phyloP scores from a whole-genome alignment of 2,329 filamentous ascomycete species.

The Fusarium sp. region DNA sequence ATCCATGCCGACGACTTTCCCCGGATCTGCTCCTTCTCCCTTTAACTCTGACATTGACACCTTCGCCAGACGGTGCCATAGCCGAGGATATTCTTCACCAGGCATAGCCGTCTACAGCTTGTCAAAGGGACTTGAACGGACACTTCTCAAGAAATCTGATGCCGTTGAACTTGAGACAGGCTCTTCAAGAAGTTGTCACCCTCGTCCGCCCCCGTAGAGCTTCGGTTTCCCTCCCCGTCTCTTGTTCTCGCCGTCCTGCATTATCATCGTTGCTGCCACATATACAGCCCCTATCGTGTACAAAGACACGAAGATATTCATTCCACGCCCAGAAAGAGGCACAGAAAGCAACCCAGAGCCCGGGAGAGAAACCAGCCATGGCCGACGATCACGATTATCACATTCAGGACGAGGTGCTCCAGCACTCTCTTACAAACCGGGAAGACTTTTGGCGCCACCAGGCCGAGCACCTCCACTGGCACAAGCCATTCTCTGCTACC shows the following conservation, averaged over 20 bases:
- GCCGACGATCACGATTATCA: conserved; percentile 37
- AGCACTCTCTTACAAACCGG: conserved; percentile 73
- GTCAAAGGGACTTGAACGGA: conserved; percentile 4
- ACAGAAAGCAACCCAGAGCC: not conserved
- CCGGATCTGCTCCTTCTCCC: not conserved
- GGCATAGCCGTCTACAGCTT: conserved; percentile 6
- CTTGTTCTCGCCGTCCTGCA: not conserved
- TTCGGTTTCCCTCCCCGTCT: conserved; percentile 11
- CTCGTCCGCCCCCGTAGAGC: conserved; percentile 9
- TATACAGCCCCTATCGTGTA: not conserved
- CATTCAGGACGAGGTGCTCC: conserved; percentile 62
- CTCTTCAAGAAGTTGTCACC: conserved; percentile 14
- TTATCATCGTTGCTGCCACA: not conserved
- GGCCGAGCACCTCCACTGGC: conserved; percentile 82
- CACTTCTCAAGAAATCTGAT: conserved; percentile 23
- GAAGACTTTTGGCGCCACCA: conserved; percentile 80
- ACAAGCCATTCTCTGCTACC: conserved; percentile 74
- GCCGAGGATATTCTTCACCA: conserved; percentile 14
- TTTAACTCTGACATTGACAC: not conserved
- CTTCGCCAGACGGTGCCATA: not conserved
- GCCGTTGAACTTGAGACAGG: conserved; percentile 22
- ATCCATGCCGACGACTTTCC: conserved; percentile 5
- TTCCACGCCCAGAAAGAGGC: not conserved
- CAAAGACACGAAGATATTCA: conserved; percentile 7
- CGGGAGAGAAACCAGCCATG: conserved; percentile 11